Evolutionary conservation across 768 basidiomycete genomes (phyloP).

Genomic region (Strobilomyces dryophilus): DNA sequence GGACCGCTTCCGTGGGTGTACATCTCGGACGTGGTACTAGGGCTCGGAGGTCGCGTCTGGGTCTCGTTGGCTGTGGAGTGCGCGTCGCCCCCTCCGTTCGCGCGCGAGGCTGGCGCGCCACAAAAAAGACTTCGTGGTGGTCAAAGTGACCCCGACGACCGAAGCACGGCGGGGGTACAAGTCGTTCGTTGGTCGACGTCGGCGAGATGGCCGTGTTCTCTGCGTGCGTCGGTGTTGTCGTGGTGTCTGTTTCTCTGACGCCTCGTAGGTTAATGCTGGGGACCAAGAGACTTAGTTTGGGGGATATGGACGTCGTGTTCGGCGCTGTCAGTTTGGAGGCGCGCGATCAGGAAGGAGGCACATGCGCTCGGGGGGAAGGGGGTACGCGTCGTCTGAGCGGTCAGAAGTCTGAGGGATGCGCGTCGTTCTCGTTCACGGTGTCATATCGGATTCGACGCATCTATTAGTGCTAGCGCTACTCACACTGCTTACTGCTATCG

Average conservation of each 20-base stretch:
- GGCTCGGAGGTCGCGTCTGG: slow-evolving; percentile 72
- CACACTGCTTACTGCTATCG: neutral
- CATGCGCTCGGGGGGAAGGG: slow-evolving; percentile 16
- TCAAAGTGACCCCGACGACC: slow-evolving; percentile 66
- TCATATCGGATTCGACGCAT: too few species aligned
- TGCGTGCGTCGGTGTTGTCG: slow-evolving; percentile 36
- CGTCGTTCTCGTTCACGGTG: neutral
- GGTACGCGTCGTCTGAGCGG: neutral
- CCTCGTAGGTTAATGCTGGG: slow-evolving; percentile 55
- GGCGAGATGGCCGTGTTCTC: slow-evolving; percentile 66
- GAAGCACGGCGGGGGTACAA: slow-evolving; percentile 63
- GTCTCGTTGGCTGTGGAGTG: slow-evolving; percentile 82
- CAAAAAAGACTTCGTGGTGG: slow-evolving; percentile 57
- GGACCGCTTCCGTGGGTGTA: slow-evolving; percentile 68
- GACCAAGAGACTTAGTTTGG: slow-evolving; percentile 53
- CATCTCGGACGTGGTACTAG: slow-evolving; percentile 81
- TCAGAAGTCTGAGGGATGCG: slow-evolving; percentile 4
- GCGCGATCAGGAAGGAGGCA: slow-evolving; percentile 50
- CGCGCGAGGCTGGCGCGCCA: too few species aligned
- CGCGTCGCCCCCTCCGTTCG: slow-evolving; percentile 11
- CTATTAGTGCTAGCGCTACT: neutral
- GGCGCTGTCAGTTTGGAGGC: slow-evolving; percentile 54
- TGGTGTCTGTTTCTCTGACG: too few species aligned
- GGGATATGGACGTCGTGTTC: slow-evolving; percentile 56
- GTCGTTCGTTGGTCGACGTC: slow-evolving; percentile 74